These are phyloP conservation scores for Fusarium sp. DNA, from an alignment of 2,329 filamentous ascomycete genomes.

Conservation along the genomic window DNA sequence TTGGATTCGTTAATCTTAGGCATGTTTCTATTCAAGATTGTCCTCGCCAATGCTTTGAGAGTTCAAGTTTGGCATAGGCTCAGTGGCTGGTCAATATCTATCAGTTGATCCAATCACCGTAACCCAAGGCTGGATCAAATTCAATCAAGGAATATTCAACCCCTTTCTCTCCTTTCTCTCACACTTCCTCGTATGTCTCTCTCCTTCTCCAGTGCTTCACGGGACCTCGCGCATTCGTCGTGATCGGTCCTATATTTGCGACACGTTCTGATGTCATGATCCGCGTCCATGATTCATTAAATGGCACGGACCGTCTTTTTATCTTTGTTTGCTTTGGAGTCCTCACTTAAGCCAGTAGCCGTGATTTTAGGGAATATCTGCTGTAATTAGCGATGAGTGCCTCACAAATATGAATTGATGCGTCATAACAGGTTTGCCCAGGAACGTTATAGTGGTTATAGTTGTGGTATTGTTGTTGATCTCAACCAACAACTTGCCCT, in stretches of 20 bases:
- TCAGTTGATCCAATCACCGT: background rate
- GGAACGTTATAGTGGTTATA: background rate
- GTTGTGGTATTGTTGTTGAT: background rate
- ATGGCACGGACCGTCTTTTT: slow-evolving; percentile 1
- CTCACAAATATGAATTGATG: background rate
- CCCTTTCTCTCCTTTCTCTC: background rate
- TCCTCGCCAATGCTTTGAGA: background rate
- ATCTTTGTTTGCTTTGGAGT: slow-evolving; percentile 15
- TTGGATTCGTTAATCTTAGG: background rate
- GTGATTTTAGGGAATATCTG: background rate
- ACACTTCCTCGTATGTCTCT: no score
- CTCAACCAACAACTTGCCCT: background rate
- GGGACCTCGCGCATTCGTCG: slow-evolving; percentile 8
- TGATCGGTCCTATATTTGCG: background rate
- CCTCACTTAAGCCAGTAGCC: background rate
- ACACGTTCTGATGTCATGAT: slow-evolving; percentile 23
- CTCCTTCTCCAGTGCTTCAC: background rate
- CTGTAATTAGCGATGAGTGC: background rate
- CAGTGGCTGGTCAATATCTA: background rate
- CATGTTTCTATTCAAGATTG: background rate
- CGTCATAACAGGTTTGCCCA: background rate
- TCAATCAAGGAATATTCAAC: background rate
- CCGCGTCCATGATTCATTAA: slow-evolving; percentile 31
- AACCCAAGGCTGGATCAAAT: background rate
- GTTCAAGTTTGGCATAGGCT: background rate